Conservation (phyloP, 2,329 filamentous ascomycete species). For the Geoglossum cookeanum region DNA sequence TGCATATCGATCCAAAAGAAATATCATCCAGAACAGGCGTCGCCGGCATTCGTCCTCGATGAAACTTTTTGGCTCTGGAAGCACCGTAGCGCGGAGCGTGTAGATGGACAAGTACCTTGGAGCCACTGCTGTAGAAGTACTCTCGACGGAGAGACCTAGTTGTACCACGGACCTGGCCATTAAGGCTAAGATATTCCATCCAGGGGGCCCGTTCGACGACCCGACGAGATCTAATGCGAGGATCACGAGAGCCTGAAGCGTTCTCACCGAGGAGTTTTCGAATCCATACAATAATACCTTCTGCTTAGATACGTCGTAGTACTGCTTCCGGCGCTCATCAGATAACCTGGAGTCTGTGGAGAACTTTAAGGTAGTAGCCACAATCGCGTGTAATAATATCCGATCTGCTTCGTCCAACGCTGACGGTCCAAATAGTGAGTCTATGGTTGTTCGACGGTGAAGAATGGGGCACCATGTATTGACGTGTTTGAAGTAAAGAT, state of each 20-base stretch:
- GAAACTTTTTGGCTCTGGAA: slow-evolving; percentile 68
- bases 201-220: slow-evolving; percentile 72
- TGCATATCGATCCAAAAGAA: slow-evolving; percentile 73
- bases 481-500: slow-evolving; percentile 62
- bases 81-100: slow-evolving; percentile 64
- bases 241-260: slow-evolving; percentile 72
- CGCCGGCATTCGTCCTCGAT: slow-evolving; percentile 77
- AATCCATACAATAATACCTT: slow-evolving; percentile 74
- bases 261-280: slow-evolving; percentile 76
- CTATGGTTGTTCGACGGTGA: slow-evolving; percentile 65
- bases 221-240: slow-evolving; percentile 71
- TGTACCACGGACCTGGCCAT: slow-evolving; percentile 82
- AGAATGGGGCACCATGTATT: slow-evolving; percentile 79
- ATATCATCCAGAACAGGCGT: slow-evolving; percentile 86
- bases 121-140: slow-evolving; percentile 57
- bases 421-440: slow-evolving; percentile 60
- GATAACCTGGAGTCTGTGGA: slow-evolving; percentile 60
- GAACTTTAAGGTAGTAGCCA: slow-evolving; percentile 71
- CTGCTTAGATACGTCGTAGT: slow-evolving; percentile 66
- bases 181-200: slow-evolving; percentile 78
- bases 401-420: slow-evolving; percentile 64
- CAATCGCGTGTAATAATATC: slow-evolving; percentile 70
- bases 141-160: slow-evolving; percentile 67
- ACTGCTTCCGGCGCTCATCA: slow-evolving; percentile 50
- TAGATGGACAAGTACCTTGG: slow-evolving; percentile 75